Percentiles rank a stretch among this genome's conserved stretches.
Evolutionary conservation across 2,329 filamentous ascomycete species (phyloP).

Genomic region (Coleophoma eucalyptorum): DNA sequence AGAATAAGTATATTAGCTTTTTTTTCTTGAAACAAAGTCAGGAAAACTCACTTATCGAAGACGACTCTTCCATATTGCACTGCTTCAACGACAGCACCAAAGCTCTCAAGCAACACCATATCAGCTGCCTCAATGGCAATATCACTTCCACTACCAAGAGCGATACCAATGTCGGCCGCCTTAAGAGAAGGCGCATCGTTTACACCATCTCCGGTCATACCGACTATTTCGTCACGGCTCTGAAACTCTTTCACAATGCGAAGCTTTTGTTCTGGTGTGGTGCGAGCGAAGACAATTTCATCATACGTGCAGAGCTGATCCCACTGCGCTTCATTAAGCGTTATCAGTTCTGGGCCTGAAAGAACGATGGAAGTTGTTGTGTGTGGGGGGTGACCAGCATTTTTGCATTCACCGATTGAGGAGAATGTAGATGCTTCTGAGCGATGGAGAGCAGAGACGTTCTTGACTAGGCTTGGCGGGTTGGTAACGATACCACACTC

Average conservation of each 20-base stretch:
- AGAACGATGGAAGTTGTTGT: constrained; percentile 51
- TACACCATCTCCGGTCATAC: constrained; percentile 41
- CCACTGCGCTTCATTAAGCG: constrained; percentile 67
- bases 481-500: constrained; percentile 69
- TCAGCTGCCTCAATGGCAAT: constrained; percentile 59
- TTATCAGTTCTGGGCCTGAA: constrained; percentile 61
- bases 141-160: constrained; percentile 60
- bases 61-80: constrained; percentile 48
- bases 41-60: constrained; percentile 53
- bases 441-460: constrained; percentile 37
- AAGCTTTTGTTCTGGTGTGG: constrained; percentile 75
- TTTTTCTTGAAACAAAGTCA: constrained; percentile 36
- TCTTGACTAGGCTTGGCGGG: constrained; percentile 43
- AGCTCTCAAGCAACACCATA: constrained; percentile 53
- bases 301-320: constrained; percentile 58
- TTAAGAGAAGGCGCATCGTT: constrained; percentile 47
- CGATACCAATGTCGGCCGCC: constrained; percentile 49
- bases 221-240: constrained; percentile 50
- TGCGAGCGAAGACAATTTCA: constrained; percentile 73
- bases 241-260: constrained; percentile 77
- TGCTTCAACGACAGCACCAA: constrained; percentile 46
- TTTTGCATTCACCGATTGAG: not conserved
- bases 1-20: constrained; percentile 71
- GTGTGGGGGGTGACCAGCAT: not conserved
- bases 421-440: constrained; percentile 12